Evolutionary conservation across 306 rosid genomes (phyloP), one percentile per base, ranked within the genome.

Genomic region (Heteromeles arbutifolia): DNA sequence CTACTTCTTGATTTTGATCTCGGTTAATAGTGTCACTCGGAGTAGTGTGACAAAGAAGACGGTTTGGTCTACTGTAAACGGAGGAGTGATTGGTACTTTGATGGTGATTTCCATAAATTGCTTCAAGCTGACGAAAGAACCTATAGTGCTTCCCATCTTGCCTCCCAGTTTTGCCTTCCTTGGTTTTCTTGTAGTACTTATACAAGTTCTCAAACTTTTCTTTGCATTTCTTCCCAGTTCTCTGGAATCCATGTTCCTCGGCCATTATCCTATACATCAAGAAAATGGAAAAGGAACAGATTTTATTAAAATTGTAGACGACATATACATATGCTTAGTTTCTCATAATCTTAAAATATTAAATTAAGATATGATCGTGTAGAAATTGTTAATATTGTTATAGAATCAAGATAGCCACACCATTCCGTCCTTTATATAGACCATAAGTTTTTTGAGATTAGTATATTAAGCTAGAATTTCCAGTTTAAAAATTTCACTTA

Each of bases 141-240:
- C 97, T 86, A 48, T 91, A 91, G 80, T 89, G 91, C 65, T 89
- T 91, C 22, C 97, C 95, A 67, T 89, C 97, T 76, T 89, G 95
- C 66, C 95, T 86, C 28, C 95, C 88, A n/a, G 86, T 73, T 81
- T 91, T 91, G 7, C 97, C 95, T 77, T 89, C 92, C 80, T 86
- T 91, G 26, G 97, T 91, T 78, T 89, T 91, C 95, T 91, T 91
- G 88, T 91, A 91, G 84, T 91, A 91, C 79, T 91, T 91, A 87
- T 91, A 91, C 85, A 91, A 74, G 82, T 91, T 91, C 84, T 89
- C 97, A 83, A 91, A 91, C 79, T 91, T 91, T 74, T 91, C 97
- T 76, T 88, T 91, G 90, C 97, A 91, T 80, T 91, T 91, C 70
- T 89, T 91, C 43, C 97, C 97, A 74, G 87, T 89, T 73, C 97